Evolutionary conservation across 768 basidiomycete genomes (phyloP), one percentile per base, ranked within the genome.

Genomic region (Suillus decipiens): DNA sequence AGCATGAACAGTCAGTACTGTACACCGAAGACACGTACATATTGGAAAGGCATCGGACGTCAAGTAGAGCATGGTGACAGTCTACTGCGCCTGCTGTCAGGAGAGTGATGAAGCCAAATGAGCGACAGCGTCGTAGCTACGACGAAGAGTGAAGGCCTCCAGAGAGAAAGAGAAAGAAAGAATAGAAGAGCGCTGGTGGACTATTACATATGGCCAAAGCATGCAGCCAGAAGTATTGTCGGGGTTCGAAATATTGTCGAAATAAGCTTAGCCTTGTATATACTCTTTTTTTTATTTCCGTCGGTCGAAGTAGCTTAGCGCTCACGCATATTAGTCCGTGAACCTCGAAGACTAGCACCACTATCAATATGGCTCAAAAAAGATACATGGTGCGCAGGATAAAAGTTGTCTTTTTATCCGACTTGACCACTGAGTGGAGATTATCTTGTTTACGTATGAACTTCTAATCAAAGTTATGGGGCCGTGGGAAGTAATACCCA

Each of bases 31-130:
- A 24, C 3, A 86, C 93, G 80, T 73, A 95, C 93, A 95, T 72
- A 97, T 81, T 69, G 93, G 90, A 78, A 96, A 94, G 72, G 87
- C 84, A 82, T 95, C 93, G 68, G 92, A 89, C 65, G 94, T 96
- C 69, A 96, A 82, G 80, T 95, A 95, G 73, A 93, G 82, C 92
- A 93, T 94, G 48, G 59, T 59, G 14, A 67, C 39, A 36, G 55
- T 41, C 28, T 60, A 55, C 58, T 62, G 11, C 24, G 4, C 56
- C 56, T 31, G 17, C 56, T 19, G 24, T 19, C 24, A 6, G 24
- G 37, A 24, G 19, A 41, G 24, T 19, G 24, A 11, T 39, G 22
- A 57, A 59, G 45, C 33, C 59, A 64, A 67, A 66, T 5, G 69
- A 70, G 64, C 47, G 69, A 31, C 37, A 19, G 39, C 28, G 55